phyloP scores from a whole-genome alignment of 169 alveolate genomes.

The Cryptosporidium bovis region DNA sequence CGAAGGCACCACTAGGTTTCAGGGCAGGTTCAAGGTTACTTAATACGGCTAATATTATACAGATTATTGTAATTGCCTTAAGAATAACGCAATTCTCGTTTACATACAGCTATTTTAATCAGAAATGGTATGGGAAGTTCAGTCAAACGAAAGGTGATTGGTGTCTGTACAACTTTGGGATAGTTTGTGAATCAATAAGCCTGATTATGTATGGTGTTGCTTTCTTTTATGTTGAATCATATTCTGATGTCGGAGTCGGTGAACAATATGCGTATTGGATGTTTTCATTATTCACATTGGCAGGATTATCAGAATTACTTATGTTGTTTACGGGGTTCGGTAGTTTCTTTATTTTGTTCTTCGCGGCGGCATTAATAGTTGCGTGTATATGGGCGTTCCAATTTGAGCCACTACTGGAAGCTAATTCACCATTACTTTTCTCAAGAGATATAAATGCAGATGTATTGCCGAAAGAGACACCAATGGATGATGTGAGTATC shows the following conservation, averaged over 20 bases:
- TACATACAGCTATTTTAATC: slow-evolving; percentile 58
- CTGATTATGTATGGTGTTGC: slow-evolving; percentile 54
- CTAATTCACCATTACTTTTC: slow-evolving; percentile 40
- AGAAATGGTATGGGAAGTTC: slow-evolving; percentile 67
- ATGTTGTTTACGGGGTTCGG: slow-evolving; percentile 66
- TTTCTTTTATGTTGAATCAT: slow-evolving; percentile 66
- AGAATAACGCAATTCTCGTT: slow-evolving; percentile 55
- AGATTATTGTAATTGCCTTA: slow-evolving; percentile 45
- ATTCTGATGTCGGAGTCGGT: slow-evolving; percentile 69
- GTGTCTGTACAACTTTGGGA: slow-evolving; percentile 62
- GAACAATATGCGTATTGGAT: slow-evolving; percentile 70
- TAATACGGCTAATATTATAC: slow-evolving; percentile 62
- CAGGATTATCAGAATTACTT: slow-evolving; percentile 46
- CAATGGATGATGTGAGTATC: slow-evolving; percentile 51
- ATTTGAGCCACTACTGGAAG: slow-evolving; percentile 45
- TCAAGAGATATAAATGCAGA: slow-evolving; percentile 67
- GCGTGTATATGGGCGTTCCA: slow-evolving; percentile 64
- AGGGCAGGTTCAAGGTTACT: slow-evolving; percentile 62
- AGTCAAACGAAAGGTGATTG: slow-evolving; percentile 69
- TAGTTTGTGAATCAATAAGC: slow-evolving; percentile 63
- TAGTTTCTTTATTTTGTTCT: slow-evolving; percentile 44
- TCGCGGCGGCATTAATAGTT: slow-evolving; percentile 42
- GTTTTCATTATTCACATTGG: slow-evolving; percentile 25
- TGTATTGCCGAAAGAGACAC: slow-evolving; percentile 64
- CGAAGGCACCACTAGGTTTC: slow-evolving; percentile 60